Evolutionary conservation across 352 stramenopile species (phyloP), one percentile per base, ranked within the genome.

Genomic region (Phytophthora sp.): DNA sequence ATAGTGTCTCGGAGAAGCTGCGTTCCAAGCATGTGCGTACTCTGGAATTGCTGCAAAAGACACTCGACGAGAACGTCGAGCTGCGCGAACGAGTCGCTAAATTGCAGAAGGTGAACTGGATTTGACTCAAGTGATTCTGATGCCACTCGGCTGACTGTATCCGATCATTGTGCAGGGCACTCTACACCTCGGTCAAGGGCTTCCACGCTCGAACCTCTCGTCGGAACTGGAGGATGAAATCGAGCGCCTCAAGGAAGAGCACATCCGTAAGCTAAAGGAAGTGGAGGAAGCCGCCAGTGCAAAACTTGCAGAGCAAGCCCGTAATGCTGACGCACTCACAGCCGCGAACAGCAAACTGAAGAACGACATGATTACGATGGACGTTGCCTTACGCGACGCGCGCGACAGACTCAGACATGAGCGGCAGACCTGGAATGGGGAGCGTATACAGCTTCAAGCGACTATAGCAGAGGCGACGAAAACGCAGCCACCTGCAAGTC

Each of bases 11-110:
- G 21, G 84, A 92, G 66, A 75, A 82, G 51, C 66, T 92, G 37
- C 79, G 84, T 27, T 90, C 84, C 57, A 92, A 92, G 72, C 84
- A 92, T 56, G 84, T 92, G 18, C 81, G 84, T 13, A 92, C 84
- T 24, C 78, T 92, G 1, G 84, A 92, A 62, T 61, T 92, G 27
- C 74, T 92, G 17, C 84, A 92, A 54, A 89, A 90, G 65, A 92
- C 84, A 21, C 61, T 92, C 2, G 84, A 92, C 39, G 84, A 91
- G 55, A 92, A 92, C 56, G 82, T 77, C 28, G 81, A 88, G 48
- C 68, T 92, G 37, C 81, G 78, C 4, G 73, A 87, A 17, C 62
- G 62, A 2, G 28, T 90, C 2, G 66, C 60, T 9, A 69, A 71
- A 34, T 46, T 86, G 9, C 72, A 88, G 50, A 82, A 86, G 76